Evolutionary conservation across 805 yeast species (phyloP), one percentile per base, ranked within the genome.

Genomic region (Candida ovalis): DNA sequence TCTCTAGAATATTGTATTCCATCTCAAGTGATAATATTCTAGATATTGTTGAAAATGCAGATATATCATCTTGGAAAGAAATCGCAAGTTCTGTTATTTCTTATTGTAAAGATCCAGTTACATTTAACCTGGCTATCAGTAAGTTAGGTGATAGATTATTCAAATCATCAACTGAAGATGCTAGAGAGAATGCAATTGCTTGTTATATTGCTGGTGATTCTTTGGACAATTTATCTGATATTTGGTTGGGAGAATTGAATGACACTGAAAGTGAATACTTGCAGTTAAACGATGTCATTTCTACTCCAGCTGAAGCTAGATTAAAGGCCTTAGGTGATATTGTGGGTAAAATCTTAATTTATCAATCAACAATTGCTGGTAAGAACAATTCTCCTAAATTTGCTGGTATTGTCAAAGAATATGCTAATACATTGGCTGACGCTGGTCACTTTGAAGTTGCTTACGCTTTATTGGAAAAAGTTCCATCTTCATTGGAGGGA

Each of bases 381-480:
- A 59, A 72, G 35, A 55, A 72, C 1, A 61, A 74, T 38, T 58
- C 71, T 2, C 72, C 76, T 10, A 72, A 76, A 18, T 69, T 83
- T 45, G 77, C 82, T 56, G 73, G 74, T 35, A 83, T 84, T 2
- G 81, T 88, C 52, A 74, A 88, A 54, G 98, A 94, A 67, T 94
- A 86, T 66, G 83, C 95, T 41, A 82, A 80, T 55, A 72, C 86
- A 50, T 82, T 90, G 48, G 85, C 96, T 3, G 81, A 89, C 24
- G 82, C 77, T 61, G 98, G 97, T 24, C 82, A 87, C 54, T 83
- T 88, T 57, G 95, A 85, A 9, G 71, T 92, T 55, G 97, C 98
- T 1, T 76, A 73, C 49, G 78, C 76, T 55, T 80, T 87, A 55
- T 75, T 92, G 61, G 72, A 74, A 40, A 73, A 85, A 51, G 73